Base-by-base conservation (phyloP, 2,329 filamentous ascomycete species). In the Malbranchea zuffiana region DNA sequence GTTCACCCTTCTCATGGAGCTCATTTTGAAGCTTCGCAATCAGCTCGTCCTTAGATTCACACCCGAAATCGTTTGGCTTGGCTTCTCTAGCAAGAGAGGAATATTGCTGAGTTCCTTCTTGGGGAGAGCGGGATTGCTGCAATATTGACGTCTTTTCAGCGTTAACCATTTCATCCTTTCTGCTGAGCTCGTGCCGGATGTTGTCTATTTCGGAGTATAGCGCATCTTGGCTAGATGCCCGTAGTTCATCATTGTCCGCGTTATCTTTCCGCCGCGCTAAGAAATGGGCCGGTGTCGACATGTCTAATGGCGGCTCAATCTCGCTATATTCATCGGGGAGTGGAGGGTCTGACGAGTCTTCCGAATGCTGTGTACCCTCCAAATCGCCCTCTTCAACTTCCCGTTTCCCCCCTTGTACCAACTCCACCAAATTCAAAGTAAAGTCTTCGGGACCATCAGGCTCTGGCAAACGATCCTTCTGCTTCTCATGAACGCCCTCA, bases 231-330 rank as follows among this genome's bases (percentile, higher is more conserved):
- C 41, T 39, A 16, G 41, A 23, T 40, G 46, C 15, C 44, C 41
- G 8, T 43, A 47, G 25, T 37, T 39, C 21, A 47, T 51, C 27
- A 42, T 38, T 33, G 45, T 53, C 2, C 47, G 47, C 13, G 49
- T 43, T 2, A 55, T 28, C 23, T 11, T 16, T 18, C 15, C 19
- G 28, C 35, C 54, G 55, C 35, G 41, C 40, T 29, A 62, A 43
- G 6, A 64, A 21, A 42, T 62, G 61, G 12, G 59, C 61, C 4
- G 61, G 61, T 0, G 61, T 64, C 1, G 61, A 64, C 55, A 63
- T 63, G 37, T 63, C 61, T 6, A 62, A 48, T 2, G 61, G 60
- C 6, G 60, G 59, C 2, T 56, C 60, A 27, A 62, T 61, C 47
- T 63, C 60, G 30, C 59, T 63, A 35, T 60, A 55, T 32, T 62